These are phyloP conservation scores for Murraya koenigii DNA, from an alignment of 345 rosid genomes.

Conservation along the genomic window DNA sequence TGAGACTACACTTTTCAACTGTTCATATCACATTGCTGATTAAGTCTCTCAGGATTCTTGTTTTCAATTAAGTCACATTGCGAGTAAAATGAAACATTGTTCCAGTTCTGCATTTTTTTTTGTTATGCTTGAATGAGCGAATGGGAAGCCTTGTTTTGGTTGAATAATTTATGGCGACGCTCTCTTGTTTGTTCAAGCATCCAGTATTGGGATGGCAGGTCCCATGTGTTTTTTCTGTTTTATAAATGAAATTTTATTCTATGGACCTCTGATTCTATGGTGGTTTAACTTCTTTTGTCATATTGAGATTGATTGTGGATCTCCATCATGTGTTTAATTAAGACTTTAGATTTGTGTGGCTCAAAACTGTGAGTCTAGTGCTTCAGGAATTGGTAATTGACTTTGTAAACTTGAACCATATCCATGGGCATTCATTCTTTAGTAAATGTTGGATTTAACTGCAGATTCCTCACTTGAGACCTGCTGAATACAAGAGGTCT, in stretches of 20 bases:
- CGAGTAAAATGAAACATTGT: neutral
- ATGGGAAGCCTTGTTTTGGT: neutral
- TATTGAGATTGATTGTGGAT: neutral
- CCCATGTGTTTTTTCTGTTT: neutral
- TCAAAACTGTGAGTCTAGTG: neutral
- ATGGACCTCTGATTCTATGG: neutral
- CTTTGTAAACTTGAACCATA: neutral
- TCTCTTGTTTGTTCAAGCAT: neutral
- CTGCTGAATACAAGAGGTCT: slow-evolving; percentile 40
- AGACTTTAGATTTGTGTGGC: neutral
- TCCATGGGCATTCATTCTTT: neutral
- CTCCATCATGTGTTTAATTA: neutral
- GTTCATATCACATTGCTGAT: neutral
- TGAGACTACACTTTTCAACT: neutral
- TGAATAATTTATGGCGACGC: neutral
- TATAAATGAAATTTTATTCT: neutral
- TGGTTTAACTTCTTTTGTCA: neutral
- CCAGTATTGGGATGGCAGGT: neutral
- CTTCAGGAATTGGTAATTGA: neutral
- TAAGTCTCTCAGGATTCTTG: neutral
- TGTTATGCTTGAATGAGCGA: neutral
- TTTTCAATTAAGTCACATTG: no score
- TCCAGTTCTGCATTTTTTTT: neutral
- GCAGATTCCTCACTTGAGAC: slow-evolving; percentile 37
- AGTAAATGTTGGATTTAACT: neutral